These are phyloP conservation scores for Botrytis byssoidea DNA, from an alignment of 2,329 filamentous ascomycete genomes.

Conservation along the genomic window DNA sequence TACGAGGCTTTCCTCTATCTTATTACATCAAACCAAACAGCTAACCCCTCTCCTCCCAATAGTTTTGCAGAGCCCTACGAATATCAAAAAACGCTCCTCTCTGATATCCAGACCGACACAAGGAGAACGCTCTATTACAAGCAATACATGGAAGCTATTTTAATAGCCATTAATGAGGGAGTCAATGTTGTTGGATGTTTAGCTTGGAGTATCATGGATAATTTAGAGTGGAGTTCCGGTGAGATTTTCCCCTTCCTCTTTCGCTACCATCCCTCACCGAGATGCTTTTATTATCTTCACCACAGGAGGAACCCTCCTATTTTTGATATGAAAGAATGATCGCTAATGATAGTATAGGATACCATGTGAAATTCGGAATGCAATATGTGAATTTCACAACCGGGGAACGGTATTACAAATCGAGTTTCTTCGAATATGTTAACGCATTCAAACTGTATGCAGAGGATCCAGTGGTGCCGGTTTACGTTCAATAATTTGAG, in stretches of 20 bases:
- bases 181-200: slow-evolving; percentile 78
- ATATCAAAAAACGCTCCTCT: slow-evolving; percentile 26
- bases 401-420: slow-evolving; percentile 33
- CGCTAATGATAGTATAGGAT: slow-evolving; percentile 20
- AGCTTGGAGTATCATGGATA: slow-evolving; percentile 82
- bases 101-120: slow-evolving; percentile 66
- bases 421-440: slow-evolving; percentile 36
- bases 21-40: not conserved
- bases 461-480: slow-evolving; percentile 33
- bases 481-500: slow-evolving; percentile 22
- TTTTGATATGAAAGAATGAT: not conserved
- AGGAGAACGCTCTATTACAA: slow-evolving; percentile 77
- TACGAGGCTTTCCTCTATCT: not conserved
- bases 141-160: slow-evolving; percentile 65
- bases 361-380: slow-evolving; percentile 31
- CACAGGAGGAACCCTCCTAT: not conserved
- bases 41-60: too few relatives aligned
- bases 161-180: slow-evolving; percentile 72
- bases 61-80: slow-evolving; percentile 33
- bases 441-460: slow-evolving; percentile 35
- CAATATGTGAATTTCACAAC: slow-evolving; percentile 44
- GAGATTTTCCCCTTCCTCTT: not conserved
- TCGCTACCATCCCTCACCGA: not conserved
- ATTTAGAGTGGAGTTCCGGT: slow-evolving; percentile 43
- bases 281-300: too few relatives aligned